Percentiles rank a stretch among this genome's conserved stretches.
phyloP scores from a whole-genome alignment of 2,329 filamentous ascomycete species.

The Elsinoe arachidis region DNA sequence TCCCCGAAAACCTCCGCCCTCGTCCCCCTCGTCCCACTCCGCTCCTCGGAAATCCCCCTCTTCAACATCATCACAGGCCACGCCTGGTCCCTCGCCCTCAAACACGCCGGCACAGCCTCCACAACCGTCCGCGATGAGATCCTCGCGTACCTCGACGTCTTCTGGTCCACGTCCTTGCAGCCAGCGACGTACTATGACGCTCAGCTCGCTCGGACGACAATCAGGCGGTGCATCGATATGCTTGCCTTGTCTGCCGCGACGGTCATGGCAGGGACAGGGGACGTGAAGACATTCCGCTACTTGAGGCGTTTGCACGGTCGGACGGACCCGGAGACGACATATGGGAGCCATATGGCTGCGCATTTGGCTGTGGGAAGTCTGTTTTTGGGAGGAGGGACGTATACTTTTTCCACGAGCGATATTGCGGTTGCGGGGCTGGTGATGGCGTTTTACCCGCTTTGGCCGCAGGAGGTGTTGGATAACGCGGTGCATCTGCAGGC shows the following conservation, averaged over 20 bases:
- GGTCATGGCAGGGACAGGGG: constrained; percentile 94
- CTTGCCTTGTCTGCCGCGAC: constrained; percentile 73
- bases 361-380: constrained; percentile 86
- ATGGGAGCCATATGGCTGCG: constrained; percentile 85
- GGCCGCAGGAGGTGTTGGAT: constrained; percentile 81
- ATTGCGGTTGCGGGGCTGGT: constrained; percentile 78
- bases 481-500: constrained; percentile 93
- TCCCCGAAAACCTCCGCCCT: constrained; percentile 1
- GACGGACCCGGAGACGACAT: constrained; percentile 73
- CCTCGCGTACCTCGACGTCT: constrained; percentile 65
- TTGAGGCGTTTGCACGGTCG: constrained; percentile 82
- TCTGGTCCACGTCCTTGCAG: constrained; percentile 21
- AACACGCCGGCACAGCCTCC: constrained; percentile 45
- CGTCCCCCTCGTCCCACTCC: constrained; percentile 39
- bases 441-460: constrained; percentile 88
- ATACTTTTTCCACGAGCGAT: constrained; percentile 83
- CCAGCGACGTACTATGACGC: constrained; percentile 59
- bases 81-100: constrained; percentile 56
- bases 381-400: constrained; percentile 86
- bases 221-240: constrained; percentile 84
- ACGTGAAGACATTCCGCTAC: constrained; percentile 74
- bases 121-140: constrained; percentile 68
- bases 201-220: constrained; percentile 71
- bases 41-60: constrained; percentile 78
- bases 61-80: constrained; percentile 87